Evolutionary conservation across 768 basidiomycete genomes (phyloP), one percentile per base, ranked within the genome.

Genomic region (Lepiota venenata): DNA sequence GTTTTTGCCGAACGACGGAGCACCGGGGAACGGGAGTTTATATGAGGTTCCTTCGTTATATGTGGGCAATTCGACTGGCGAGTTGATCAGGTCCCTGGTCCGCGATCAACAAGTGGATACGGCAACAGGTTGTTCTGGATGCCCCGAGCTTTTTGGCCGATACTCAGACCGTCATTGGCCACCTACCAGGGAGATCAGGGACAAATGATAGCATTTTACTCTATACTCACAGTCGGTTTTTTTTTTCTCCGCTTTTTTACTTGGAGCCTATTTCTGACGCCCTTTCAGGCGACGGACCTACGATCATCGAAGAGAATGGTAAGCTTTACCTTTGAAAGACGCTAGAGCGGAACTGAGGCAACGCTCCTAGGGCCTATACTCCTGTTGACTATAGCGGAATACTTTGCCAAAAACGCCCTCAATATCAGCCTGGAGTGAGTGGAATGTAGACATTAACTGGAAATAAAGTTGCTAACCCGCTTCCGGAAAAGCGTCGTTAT

Each of bases 261-360:
- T 29, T 44, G 22, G 3, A n/a, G 47, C 14, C 16, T 11, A 22
- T 35, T 11, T 27, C 27, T 56, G 25, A 27, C 39, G 6, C 16
- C 35, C 11, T 35, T 15, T 35, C 35, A 69, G 67, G 67, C 42
- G 67, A 69, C 27, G 67, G 67, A 18, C 67, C 67, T 3, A 63
- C 64, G 18, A 69, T 69, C 21, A 61, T 69, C 42, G 67, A 69
- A 54, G 67, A 69, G 37, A 69, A 69, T 47, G 67, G 67, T 66
- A 9, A 14, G 43, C 10, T 9, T 14, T 47, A 11, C n/a, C 16
- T 35, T 18, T 1, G 1, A 21, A 4, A n/a, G 5, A 39, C 22
- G 2, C 27, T 22, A 32, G 25, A 35, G 42, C 11, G 11, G 21
- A 21, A 11, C 27, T 41, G 29, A 20, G 32, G 32, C 20, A 9